Evolutionary conservation across 257 asterid species (phyloP), one percentile per base, ranked within the genome.

Genomic region (Gentiana macrophylla): DNA sequence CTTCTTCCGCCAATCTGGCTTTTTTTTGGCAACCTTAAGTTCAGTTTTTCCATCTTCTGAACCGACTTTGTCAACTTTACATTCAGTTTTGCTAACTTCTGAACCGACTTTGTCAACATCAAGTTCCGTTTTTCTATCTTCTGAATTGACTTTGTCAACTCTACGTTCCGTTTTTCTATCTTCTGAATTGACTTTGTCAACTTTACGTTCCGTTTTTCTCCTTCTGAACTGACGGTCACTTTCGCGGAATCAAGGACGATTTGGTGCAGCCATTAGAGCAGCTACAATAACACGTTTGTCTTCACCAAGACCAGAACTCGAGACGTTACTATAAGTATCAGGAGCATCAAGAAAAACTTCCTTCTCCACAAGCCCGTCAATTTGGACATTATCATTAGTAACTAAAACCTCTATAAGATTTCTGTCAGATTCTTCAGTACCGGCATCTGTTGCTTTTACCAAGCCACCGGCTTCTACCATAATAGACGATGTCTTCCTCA

Each of bases 241-340:
- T 72, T 78, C 24, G 75, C 51, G 72, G 81, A 63, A 70, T 74
- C 82, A 74, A 52, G 84, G 80, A 70, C 86, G 72, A 67, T 65
- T 5, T 55, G 73, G 74, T 15, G 69, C 75, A 59, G 86, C 84
- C 80, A 73, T 55, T 68, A 81, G 67, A 55, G 71, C 85, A 67
- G 78, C 78, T 46, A 84, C 85, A 56, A 74, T 54, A 65, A 67
- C 78, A 72, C 55, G 52, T 6, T 64, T 69, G 41, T 52, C 70
- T 41, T 74, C 24, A 15, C 24, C 74, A 67, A 55, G 51, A 34
- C 62, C 62, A 13, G 58, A 51, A 60, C 67, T 55, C 38, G 43
- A 55, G 55, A 4, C 56, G 60, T 57, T 37, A 43, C 53, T 64
- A 49, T 52, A 61, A 54, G 24, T 53, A 35, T 67, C 80, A 52